These are phyloP conservation scores for Rhodotorula sp. DNA, from an alignment of 1,284 basidiomycete species.

Conservation along the genomic window DNA sequence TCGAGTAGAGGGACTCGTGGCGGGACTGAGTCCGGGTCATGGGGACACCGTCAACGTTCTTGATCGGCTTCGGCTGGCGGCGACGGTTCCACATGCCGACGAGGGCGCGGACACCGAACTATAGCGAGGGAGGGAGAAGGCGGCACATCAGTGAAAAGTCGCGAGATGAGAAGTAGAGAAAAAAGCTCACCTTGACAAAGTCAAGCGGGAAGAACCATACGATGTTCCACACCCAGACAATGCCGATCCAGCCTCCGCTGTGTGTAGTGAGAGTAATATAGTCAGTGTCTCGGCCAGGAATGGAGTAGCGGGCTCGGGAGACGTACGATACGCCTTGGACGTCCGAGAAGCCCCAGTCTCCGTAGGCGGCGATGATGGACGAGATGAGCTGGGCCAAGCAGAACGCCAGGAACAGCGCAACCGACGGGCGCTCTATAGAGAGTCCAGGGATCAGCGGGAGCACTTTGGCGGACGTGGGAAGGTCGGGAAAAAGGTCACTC, in stretches of 20 bases:
- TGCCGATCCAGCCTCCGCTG: constrained; percentile 87
- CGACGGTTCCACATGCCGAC: constrained; percentile 73
- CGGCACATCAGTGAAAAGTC: constrained; percentile 54
- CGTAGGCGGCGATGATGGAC: constrained; percentile 91
- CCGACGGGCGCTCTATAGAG: constrained; percentile 83
- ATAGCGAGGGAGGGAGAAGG: constrained; percentile 58
- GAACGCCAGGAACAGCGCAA: constrained; percentile 85
- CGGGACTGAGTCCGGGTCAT: constrained; percentile 81
- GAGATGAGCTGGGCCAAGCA: constrained; percentile 88
- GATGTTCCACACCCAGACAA: constrained; percentile 62
- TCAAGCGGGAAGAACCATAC: constrained; percentile 39
- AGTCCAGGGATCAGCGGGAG: background rate
- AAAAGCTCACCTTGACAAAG: constrained; percentile 11
- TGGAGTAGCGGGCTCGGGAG: background rate
- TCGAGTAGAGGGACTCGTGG: constrained; percentile 90
- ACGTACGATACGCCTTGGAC: background rate
- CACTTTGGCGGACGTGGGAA: background rate
- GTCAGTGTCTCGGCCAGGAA: background rate
- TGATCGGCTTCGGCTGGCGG: constrained; percentile 58
- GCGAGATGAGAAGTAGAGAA: background rate
- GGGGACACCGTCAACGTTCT: constrained; percentile 62
- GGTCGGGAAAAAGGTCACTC: too few species aligned
- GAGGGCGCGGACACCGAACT: constrained; percentile 85
- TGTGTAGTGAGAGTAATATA: background rate
- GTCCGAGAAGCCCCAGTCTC: constrained; percentile 58